These are phyloP conservation scores for Halenospora varia DNA, from an alignment of 495 filamentous ascomycete species.

Conservation along the genomic window DNA sequence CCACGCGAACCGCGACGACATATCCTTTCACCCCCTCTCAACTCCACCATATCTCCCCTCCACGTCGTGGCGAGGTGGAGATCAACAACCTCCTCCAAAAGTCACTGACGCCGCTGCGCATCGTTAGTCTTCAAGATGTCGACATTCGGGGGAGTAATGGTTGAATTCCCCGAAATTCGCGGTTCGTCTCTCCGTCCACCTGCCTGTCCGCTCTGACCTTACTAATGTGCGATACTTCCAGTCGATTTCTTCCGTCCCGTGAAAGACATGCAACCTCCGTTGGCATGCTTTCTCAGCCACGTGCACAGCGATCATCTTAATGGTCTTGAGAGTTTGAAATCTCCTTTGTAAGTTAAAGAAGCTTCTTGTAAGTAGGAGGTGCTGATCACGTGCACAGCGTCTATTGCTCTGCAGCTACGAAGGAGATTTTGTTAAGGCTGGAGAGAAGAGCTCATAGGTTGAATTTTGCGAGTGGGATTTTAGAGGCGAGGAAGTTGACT, in stretches of 20 bases:
- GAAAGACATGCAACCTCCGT: conserved; percentile 51
- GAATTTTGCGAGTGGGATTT: conserved; percentile 72
- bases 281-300: conserved; percentile 90
- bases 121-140: conserved; percentile 50
- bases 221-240: neutral
- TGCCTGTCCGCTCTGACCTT: neutral
- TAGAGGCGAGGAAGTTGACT: conserved; percentile 62
- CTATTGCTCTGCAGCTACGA: conserved; percentile 84
- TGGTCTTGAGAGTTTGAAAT: conserved; percentile 71
- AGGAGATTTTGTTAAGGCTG: conserved; percentile 70
- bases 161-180: conserved; percentile 69
- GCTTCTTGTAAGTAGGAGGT: neutral
- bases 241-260: conserved; percentile 80
- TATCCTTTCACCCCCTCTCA: neutral
- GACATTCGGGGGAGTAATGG: conserved; percentile 71
- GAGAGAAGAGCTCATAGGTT: conserved; percentile 75
- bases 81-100: neutral
- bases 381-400: conserved; percentile 40
- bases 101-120: neutral
- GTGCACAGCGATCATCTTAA: conserved; percentile 88
- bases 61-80: neutral
- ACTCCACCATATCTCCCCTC: neutral
- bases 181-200: conserved; percentile 32
- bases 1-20: neutral
- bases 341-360: conserved; percentile 55